A percentile compares a stretch with the other conserved stretches of the same genome.
Evolutionary conservation across 768 basidiomycete genomes (phyloP).

Genomic region (Lentinula aciculospora): DNA sequence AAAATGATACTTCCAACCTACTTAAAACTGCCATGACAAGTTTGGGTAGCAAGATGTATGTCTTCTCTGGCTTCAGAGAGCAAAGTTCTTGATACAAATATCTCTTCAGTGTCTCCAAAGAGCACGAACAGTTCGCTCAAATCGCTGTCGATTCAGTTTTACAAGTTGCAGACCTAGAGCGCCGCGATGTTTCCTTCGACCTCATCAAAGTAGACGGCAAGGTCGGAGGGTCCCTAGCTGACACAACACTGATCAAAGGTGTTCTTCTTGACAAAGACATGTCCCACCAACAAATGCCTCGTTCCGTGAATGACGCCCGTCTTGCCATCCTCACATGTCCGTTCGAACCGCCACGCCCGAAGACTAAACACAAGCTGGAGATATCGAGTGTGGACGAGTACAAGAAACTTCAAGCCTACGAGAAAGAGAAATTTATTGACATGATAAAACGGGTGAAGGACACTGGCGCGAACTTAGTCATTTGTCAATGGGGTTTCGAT

Average conservation of each 20-base stretch:
- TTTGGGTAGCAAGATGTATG: constrained; percentile 96
- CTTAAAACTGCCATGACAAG: constrained; percentile 94
- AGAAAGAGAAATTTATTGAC: constrained; percentile 91
- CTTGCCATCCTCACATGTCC: constrained; percentile 98
- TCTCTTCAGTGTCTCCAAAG: constrained; percentile 83
- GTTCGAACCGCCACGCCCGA: constrained; percentile 97
- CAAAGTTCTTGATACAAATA: not conserved
- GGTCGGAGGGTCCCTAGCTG: constrained; percentile 94
- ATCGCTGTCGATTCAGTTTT: constrained; percentile 98
- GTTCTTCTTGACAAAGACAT: constrained; percentile 99
- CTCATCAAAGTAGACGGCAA: constrained; percentile 99
- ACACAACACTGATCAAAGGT: constrained; percentile 92
- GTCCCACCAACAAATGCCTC: constrained; percentile 99
- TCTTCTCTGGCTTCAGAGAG: constrained; percentile 2
- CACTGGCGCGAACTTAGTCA: constrained; percentile 95
- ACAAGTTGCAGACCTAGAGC: constrained; percentile 89
- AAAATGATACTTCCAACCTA: constrained; percentile 78
- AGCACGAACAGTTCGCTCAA: constrained; percentile 90
- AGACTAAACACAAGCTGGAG: constrained; percentile 98
- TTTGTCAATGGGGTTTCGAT: constrained; percentile 99
- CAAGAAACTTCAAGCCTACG: constrained; percentile 90
- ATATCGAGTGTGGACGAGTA: constrained; percentile 96
- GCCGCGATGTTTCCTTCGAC: constrained; percentile 94
- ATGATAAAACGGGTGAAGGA: constrained; percentile 98
- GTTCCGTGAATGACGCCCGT: constrained; percentile 78